Conservation (phyloP, 306 rosid species). For the Phaseolus lunatus region DNA sequence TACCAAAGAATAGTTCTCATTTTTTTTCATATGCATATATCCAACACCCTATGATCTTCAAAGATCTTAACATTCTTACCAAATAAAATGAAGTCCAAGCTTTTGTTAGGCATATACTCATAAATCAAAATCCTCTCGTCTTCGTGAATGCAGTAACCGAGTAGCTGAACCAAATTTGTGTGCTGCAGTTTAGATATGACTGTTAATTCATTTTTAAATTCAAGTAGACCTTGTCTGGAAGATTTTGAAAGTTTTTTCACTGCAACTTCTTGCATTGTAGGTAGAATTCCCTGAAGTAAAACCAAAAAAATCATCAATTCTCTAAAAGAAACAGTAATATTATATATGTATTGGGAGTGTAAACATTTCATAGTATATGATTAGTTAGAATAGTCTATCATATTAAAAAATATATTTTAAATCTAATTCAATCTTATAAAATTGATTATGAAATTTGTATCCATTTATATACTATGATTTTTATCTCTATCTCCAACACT, state of each 20-base stretch:
- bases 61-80: slow-evolving; percentile 35
- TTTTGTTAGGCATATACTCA: too few species aligned
- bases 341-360: too few species aligned
- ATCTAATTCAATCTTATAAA: too few species aligned
- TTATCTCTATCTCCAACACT: too few species aligned
- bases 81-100: slow-evolving; percentile 45
- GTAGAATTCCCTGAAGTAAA: slow-evolving; percentile 39
- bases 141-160: slow-evolving; percentile 43
- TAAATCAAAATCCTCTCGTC: slow-evolving; percentile 46
- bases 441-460: too few species aligned
- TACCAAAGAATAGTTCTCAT: neutral
- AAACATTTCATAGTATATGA: too few species aligned
- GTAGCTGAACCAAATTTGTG: slow-evolving; percentile 41
- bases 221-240: slow-evolving; percentile 39
- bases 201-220: slow-evolving; percentile 50
- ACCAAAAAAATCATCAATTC: neutral
- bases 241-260: slow-evolving; percentile 50
- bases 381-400: too few species aligned
- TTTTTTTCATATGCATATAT: neutral
- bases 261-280: slow-evolving; percentile 43
- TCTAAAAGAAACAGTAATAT: neutral
- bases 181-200: slow-evolving; percentile 49
- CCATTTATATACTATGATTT: too few species aligned
- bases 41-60: neutral
- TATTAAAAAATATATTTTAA: too few species aligned